These are phyloP conservation scores for Boeremia exigua DNA, from an alignment of 2,329 filamentous ascomycete species.

Conservation along the genomic window DNA sequence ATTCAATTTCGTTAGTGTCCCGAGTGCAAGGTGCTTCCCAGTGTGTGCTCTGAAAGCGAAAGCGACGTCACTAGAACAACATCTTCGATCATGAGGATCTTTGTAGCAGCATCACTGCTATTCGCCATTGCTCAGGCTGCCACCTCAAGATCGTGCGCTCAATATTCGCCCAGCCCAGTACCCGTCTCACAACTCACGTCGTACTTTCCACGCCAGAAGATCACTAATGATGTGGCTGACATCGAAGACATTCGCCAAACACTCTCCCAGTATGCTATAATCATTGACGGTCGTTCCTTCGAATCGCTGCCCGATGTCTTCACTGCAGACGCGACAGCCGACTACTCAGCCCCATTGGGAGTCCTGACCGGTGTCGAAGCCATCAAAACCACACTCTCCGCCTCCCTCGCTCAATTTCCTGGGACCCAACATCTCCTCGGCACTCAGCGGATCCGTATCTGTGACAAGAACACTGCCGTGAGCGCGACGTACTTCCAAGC, in stretches of 20 bases:
- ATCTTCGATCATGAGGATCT: neutral
- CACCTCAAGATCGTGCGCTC: neutral
- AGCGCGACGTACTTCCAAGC: constrained; percentile 6
- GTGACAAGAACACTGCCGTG: neutral
- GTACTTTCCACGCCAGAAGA: constrained; percentile 3
- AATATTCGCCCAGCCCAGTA: neutral
- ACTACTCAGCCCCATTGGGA: constrained; percentile 6
- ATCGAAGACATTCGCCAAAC: constrained; percentile 7
- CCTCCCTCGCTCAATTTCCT: neutral
- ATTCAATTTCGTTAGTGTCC: too few species aligned
- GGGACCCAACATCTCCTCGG: constrained; percentile 9
- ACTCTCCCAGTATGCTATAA: constrained; percentile 2
- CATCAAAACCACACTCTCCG: neutral
- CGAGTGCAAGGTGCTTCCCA: too few species aligned
- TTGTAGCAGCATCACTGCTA: neutral
- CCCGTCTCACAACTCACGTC: neutral
- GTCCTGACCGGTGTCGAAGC: neutral
- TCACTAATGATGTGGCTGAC: neutral
- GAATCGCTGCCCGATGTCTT: neutral
- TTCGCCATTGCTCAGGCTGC: neutral
- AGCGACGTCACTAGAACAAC: too few species aligned
- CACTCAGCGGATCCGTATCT: constrained; percentile 5
- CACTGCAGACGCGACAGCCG: neutral
- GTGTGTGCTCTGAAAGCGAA: too few species aligned
- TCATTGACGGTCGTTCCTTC: constrained; percentile 1